Percentiles rank a stretch among this genome's conserved stretches.
Evolutionary conservation across 2,329 filamentous ascomycete genomes (phyloP).

Genomic region (Epichloe glyceriae): DNA sequence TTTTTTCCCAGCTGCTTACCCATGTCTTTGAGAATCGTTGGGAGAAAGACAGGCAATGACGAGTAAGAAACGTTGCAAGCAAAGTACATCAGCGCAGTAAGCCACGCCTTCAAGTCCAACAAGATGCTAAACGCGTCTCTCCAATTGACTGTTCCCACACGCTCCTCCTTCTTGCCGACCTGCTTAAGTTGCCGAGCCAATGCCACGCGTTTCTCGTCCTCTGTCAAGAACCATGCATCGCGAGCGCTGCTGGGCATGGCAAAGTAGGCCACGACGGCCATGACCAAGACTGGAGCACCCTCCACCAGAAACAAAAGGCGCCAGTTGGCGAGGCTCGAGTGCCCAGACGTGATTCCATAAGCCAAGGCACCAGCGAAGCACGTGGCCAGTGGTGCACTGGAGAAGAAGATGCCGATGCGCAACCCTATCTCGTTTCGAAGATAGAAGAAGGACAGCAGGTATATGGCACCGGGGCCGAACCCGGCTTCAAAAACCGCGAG

Average conservation of each 20-base stretch:
- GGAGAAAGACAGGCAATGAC: slow-evolving; percentile 12
- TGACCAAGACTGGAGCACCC: slow-evolving; percentile 19
- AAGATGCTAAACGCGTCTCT: slow-evolving; percentile 18
- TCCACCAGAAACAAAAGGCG: slow-evolving; percentile 48
- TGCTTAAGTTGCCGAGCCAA: slow-evolving; percentile 5
- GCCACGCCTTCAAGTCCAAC: slow-evolving; percentile 22
- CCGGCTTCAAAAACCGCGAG: slow-evolving; percentile 22
- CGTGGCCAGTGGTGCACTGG: slow-evolving; percentile 51
- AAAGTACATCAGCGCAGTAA: slow-evolving; percentile 11
- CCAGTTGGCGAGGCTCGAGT: slow-evolving; percentile 46
- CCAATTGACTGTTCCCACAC: slow-evolving; percentile 8
- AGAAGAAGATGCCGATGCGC: slow-evolving; percentile 28
- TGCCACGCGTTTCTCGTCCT: slow-evolving; percentile 9
- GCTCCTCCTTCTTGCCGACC: neutral
- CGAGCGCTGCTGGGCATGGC: slow-evolving; percentile 13
- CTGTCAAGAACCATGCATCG: slow-evolving; percentile 9
- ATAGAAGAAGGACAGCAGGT: slow-evolving; percentile 24
- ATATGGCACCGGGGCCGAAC: slow-evolving; percentile 20
- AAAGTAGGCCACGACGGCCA: slow-evolving; percentile 17
- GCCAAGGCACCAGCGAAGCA: slow-evolving; percentile 54
- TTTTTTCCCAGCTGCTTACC: neutral
- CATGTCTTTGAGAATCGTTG: slow-evolving; percentile 11
- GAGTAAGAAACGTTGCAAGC: slow-evolving; percentile 20
- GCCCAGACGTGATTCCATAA: slow-evolving; percentile 49
- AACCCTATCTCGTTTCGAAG: slow-evolving; percentile 21